Conservation (phyloP, 495 filamentous ascomycete species). For the Podospora sp. region DNA sequence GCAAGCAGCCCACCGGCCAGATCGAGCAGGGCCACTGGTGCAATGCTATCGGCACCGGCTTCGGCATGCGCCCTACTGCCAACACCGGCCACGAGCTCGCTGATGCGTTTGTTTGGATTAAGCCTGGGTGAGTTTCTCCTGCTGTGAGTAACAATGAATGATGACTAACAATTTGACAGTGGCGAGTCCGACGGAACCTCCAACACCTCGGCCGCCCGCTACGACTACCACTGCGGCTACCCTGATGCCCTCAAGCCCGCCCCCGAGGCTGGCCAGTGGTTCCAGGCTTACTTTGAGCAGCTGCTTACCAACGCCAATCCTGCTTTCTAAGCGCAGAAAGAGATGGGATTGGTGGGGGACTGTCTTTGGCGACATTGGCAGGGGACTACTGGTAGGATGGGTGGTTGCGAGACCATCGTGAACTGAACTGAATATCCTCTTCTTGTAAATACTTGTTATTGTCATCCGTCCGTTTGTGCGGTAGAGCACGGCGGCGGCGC, state of each 20-base stretch:
- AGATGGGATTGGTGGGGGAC: too few relatives aligned
- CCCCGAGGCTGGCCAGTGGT: slow-evolving; percentile 79
- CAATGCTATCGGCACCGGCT: slow-evolving; percentile 74
- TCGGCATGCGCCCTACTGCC: slow-evolving; percentile 69
- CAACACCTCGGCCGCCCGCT: slow-evolving; percentile 61
- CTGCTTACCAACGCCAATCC: slow-evolving; percentile 70
- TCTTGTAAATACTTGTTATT: background rate
- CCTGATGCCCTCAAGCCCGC: slow-evolving; percentile 63
- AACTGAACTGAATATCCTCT: background rate
- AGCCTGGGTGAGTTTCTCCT: slow-evolving; percentile 57
- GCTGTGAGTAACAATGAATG: background rate
- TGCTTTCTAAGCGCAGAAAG: slow-evolving; percentile 41
- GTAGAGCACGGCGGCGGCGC: background rate
- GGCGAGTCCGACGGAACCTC: slow-evolving; percentile 80
- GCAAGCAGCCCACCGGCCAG: slow-evolving; percentile 70
- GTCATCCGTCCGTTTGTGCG: background rate
- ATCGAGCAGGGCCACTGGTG: slow-evolving; percentile 78
- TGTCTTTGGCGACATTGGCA: background rate
- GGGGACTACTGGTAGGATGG: background rate
- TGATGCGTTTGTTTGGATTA: slow-evolving; percentile 83
- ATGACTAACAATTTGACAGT: slow-evolving; percentile 33
- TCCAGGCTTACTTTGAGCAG: slow-evolving; percentile 77
- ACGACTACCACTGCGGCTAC: slow-evolving; percentile 73
- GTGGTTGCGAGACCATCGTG: background rate
- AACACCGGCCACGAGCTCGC: slow-evolving; percentile 62